Percentiles rank a stretch among this genome's conserved stretches.
These are phyloP conservation scores for Gentiana macrophylla DNA, from an alignment of 257 asterid species.

Conservation along the genomic window DNA sequence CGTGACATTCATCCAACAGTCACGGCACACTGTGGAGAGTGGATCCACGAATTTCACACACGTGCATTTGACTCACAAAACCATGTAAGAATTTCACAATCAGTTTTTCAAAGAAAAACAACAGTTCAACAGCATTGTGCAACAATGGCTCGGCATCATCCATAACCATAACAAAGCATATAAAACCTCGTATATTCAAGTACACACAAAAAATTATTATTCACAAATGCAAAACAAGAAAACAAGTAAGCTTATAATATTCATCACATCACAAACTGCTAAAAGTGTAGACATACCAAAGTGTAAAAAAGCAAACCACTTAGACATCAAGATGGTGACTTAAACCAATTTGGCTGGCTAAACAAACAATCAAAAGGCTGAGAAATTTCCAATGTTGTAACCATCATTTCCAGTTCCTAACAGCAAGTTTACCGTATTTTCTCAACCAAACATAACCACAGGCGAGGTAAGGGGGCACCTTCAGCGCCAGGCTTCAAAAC, in stretches of 20 bases:
- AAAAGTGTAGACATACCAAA: slow-evolving; percentile 12
- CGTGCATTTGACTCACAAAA: too few relatives aligned
- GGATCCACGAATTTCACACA: too few relatives aligned
- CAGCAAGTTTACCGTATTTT: neutral
- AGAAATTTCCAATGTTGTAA: neutral
- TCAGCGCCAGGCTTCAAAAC: slow-evolving; percentile 85
- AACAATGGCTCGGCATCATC: too few relatives aligned
- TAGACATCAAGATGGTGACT: slow-evolving; percentile 14
- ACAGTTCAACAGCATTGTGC: too few relatives aligned
- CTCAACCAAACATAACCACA: neutral
- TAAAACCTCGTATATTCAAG: too few relatives aligned
- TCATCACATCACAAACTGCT: slow-evolving; percentile 6
- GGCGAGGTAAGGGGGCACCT: slow-evolving; percentile 13
- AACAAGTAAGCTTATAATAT: neutral
- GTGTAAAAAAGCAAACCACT: slow-evolving; percentile 15
- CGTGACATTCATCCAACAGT: too few relatives aligned
- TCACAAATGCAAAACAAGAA: slow-evolving; percentile 12
- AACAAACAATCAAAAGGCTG: neutral
- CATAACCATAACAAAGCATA: too few relatives aligned
- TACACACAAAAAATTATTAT: neutral
- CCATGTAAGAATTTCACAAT: too few relatives aligned
- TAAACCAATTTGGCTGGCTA: slow-evolving; percentile 2
- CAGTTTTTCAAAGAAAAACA: too few relatives aligned
- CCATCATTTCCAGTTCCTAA: neutral
- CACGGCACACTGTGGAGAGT: too few relatives aligned